Base-by-base conservation (phyloP, 495 filamentous ascomycete genomes). In the Pyrenula massariospora region DNA sequence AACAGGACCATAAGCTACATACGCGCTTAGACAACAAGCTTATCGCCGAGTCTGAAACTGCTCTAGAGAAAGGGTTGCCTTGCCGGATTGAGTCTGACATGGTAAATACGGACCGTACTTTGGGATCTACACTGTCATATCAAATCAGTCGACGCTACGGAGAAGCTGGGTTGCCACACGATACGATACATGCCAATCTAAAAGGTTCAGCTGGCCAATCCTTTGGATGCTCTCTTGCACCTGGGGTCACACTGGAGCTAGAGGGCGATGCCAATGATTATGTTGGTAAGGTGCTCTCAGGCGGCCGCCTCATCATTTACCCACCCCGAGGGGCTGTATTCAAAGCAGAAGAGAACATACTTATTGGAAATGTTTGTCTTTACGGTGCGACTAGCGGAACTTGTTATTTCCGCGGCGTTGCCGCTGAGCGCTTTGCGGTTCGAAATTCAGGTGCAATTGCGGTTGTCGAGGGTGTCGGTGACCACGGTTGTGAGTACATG, bases 401-500 rank as follows among this genome's bases (percentile, higher is more conserved):
- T 51, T 92, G 87, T 73, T 99, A 90, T 85, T 97, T 99, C 89
- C 89, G 94, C 59, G 93, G 93, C 76, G 79, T 96, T 24, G 93
- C 93, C 63, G 93, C 93, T 25, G 93, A 99, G 77, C 89, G 93
- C 61, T 99, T 99, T 64, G 92, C 91, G 52, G 93, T 99, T 54
- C 89, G 93, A 61, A 99, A 99, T 77, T 97, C 94, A 0, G 93
- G 93, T 68, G 93, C 88, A 49, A 97, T 86, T 24, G 93, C 94
- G 25, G 88, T 99, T 60, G 92, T 97, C 60, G 93, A 99, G 73
- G 93, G 94, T 71, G 84, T 95, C 55, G 93, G 93, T 77, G 93
- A 99, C 68, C 93, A 99, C 67, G 90, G 92, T 52, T 97, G 92
- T 67, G 93, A 99, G 76, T 99, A 99, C 80, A 99, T 99, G 93